These are phyloP conservation scores for Apiotrichum domesticum DNA, from an alignment of 1,284 basidiomycete genomes.

Conservation along the genomic window DNA sequence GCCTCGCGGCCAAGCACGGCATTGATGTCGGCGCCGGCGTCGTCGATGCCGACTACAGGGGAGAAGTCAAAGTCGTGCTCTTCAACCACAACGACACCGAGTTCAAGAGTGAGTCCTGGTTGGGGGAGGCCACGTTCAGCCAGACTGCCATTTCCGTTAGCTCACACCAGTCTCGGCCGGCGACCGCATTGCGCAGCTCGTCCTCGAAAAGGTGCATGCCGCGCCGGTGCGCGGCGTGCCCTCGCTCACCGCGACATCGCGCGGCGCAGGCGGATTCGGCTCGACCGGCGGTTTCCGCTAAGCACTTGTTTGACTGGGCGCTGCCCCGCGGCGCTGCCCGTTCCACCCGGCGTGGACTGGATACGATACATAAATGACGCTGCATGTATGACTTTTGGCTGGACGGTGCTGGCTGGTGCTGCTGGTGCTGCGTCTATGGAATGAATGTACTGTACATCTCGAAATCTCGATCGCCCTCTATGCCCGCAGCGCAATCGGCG, in stretches of 20 bases:
- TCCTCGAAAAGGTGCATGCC: conserved; percentile 83
- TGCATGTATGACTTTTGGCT: background rate
- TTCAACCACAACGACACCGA: conserved; percentile 88
- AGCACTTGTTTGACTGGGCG: background rate
- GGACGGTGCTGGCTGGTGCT: too few relatives aligned
- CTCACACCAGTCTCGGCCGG: conserved; percentile 67
- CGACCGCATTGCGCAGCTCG: conserved; percentile 89
- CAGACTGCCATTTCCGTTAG: background rate
- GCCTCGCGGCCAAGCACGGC: conserved; percentile 94
- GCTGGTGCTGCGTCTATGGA: too few relatives aligned
- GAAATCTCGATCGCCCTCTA: background rate
- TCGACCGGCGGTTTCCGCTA: conserved; percentile 66
- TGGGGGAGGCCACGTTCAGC: background rate
- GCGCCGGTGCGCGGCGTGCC: conserved; percentile 80
- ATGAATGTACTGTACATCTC: too few relatives aligned
- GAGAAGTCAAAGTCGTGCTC: conserved; percentile 83
- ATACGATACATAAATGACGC: background rate
- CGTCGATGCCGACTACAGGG: conserved; percentile 92
- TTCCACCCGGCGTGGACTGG: background rate
- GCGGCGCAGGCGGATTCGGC: conserved; percentile 86
- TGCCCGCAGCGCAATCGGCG: conserved; percentile 55
- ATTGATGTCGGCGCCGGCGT: conserved; percentile 97
- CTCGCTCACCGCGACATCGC: conserved; percentile 70
- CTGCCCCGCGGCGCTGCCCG: background rate
- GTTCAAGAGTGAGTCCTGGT: conserved; percentile 62